These are phyloP conservation scores for Choricystis sp. DNA, from an alignment of 139 green algal species.

Conservation along the genomic window DNA sequence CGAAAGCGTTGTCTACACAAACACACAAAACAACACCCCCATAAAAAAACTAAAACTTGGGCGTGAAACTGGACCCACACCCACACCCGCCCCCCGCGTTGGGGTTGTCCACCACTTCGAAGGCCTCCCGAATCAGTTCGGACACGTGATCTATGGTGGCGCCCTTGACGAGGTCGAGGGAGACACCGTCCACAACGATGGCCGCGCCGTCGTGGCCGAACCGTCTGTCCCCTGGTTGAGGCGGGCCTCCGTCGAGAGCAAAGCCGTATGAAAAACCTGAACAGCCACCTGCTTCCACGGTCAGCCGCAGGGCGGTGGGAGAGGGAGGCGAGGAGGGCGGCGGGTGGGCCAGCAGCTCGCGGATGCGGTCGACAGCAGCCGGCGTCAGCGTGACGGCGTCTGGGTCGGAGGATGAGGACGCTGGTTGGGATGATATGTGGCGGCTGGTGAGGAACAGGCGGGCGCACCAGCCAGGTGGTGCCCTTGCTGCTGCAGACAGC, in stretches of 20 bases:
- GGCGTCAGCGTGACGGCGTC: background rate
- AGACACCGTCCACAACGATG: constrained; percentile 40
- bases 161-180: constrained; percentile 32
- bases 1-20: too few species aligned
- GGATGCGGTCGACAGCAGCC: background rate
- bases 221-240: constrained; percentile 3
- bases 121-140: constrained; percentile 39
- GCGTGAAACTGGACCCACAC: constrained; percentile 33
- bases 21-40: too few species aligned
- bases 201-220: constrained; percentile 17
- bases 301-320: constrained; percentile 22
- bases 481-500: too few species aligned
- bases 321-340: background rate
- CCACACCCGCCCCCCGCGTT: constrained; percentile 26
- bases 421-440: too few species aligned
- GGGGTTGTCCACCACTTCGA: constrained; percentile 33
- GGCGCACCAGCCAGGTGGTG: too few species aligned
- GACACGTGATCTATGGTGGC: constrained; percentile 37
- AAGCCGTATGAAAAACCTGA: constrained; percentile 49
- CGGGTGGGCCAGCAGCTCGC: constrained; percentile 4
- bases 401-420: background rate
- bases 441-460: too few species aligned
- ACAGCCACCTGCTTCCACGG: constrained; percentile 44
- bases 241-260: constrained; percentile 14
- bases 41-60: constrained; percentile 14